phyloP scores from a whole-genome alignment of 2,329 filamentous ascomycete species.

The Elsinoe australis region DNA sequence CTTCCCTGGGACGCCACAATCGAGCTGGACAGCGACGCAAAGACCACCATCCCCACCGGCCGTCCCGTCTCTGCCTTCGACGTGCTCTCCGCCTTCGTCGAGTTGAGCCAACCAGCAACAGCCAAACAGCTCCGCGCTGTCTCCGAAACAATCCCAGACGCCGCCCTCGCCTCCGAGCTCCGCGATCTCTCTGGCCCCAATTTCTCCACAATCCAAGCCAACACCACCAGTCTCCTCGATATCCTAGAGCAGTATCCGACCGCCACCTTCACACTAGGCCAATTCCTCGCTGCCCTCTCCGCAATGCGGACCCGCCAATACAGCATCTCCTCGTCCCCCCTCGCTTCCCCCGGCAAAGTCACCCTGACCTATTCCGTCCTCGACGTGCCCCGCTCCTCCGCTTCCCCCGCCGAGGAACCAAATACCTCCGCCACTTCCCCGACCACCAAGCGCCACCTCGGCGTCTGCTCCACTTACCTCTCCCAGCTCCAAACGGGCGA shows the following conservation, averaged over 20 bases:
- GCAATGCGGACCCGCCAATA: slow-evolving; percentile 54
- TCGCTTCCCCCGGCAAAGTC: slow-evolving; percentile 25
- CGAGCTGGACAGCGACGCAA: slow-evolving; percentile 43
- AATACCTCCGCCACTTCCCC: neutral
- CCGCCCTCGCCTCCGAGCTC: slow-evolving; percentile 44
- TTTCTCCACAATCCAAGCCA: slow-evolving; percentile 32
- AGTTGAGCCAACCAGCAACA: slow-evolving; percentile 64
- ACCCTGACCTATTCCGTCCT: slow-evolving; percentile 59
- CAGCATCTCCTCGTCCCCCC: slow-evolving; percentile 30
- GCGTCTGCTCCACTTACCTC: slow-evolving; percentile 40
- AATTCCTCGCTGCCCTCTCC: slow-evolving; percentile 64
- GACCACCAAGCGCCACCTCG: slow-evolving; percentile 30
- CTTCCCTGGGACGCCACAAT: slow-evolving; percentile 58
- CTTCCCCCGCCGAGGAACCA: slow-evolving; percentile 5
- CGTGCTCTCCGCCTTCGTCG: slow-evolving; percentile 62
- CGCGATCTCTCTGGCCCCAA: slow-evolving; percentile 38
- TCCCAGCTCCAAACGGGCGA: slow-evolving; percentile 35
- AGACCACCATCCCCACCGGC: slow-evolving; percentile 58
- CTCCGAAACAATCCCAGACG: slow-evolving; percentile 44
- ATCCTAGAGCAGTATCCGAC: slow-evolving; percentile 57
- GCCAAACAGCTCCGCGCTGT: slow-evolving; percentile 51
- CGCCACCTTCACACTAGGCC: slow-evolving; percentile 54
- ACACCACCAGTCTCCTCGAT: slow-evolving; percentile 54
- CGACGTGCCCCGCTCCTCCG: slow-evolving; percentile 22
- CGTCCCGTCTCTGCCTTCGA: slow-evolving; percentile 54